These are phyloP conservation scores for Cryptosporidium viatorum DNA, from an alignment of 169 alveolate genomes.

Conservation along the genomic window DNA sequence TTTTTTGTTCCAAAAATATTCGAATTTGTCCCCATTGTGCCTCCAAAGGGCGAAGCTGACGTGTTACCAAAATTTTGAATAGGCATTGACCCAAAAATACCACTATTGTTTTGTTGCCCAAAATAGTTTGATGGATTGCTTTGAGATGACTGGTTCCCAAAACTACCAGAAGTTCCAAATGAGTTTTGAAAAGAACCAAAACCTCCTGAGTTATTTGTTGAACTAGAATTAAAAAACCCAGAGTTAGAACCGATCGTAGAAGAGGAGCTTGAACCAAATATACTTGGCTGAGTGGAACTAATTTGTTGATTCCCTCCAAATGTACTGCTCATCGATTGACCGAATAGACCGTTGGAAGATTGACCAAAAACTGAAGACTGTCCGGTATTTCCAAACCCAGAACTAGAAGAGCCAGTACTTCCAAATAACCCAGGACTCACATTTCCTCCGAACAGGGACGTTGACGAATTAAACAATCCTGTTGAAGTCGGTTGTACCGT, in stretches of 20 bases:
- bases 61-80: slow-evolving; percentile 20
- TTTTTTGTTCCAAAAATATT: slow-evolving; percentile 43
- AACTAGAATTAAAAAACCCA: slow-evolving; percentile 53
- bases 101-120: slow-evolving; percentile 41
- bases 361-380: slow-evolving; percentile 52
- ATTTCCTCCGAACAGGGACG: slow-evolving; percentile 50
- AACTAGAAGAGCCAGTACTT: slow-evolving; percentile 13
- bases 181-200: slow-evolving; percentile 69
- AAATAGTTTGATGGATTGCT: slow-evolving; percentile 18
- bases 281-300: slow-evolving; percentile 35
- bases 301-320: slow-evolving; percentile 53
- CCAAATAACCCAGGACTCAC: slow-evolving; percentile 41
- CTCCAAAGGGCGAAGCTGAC: slow-evolving; percentile 55
- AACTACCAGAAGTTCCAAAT: slow-evolving; percentile 55
- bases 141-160: slow-evolving; percentile 62
- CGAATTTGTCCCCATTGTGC: slow-evolving; percentile 22
- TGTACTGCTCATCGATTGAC: slow-evolving; percentile 59
- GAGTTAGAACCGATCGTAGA: slow-evolving; percentile 2
- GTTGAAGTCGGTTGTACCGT: slow-evolving; percentile 15
- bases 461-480: slow-evolving; percentile 59
- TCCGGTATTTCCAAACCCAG: slow-evolving; percentile 32
- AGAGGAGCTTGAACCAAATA: slow-evolving; percentile 42
- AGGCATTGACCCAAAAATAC: slow-evolving; percentile 56
- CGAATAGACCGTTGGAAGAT: slow-evolving; percentile 54
- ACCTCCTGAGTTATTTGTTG: not conserved